These are phyloP conservation scores for Calocybe cyanea DNA, from an alignment of 768 basidiomycete genomes.

Conservation along the genomic window DNA sequence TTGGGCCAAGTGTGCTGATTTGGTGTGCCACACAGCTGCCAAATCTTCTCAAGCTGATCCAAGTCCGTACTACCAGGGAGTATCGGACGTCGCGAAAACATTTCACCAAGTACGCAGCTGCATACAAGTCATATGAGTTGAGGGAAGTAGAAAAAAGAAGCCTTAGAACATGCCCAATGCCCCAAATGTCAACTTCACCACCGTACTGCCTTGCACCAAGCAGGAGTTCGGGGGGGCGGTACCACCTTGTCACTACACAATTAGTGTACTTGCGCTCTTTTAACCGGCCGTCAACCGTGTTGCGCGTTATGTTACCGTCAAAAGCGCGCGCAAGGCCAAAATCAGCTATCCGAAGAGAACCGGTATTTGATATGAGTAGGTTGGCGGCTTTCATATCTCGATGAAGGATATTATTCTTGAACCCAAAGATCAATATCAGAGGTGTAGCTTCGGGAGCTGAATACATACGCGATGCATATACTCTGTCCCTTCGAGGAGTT, in stretches of 20 bases:
- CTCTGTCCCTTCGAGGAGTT: constrained; percentile 92
- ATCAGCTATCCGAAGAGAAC: constrained; percentile 84
- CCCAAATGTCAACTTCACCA: constrained; percentile 96
- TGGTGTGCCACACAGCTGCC: constrained; percentile 84
- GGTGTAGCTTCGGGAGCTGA: constrained; percentile 2
- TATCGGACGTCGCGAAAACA: constrained; percentile 86
- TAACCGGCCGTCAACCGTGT: constrained; percentile 35
- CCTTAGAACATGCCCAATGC: constrained; percentile 68
- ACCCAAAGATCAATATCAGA: constrained; percentile 10
- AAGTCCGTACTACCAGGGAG: constrained; percentile 84
- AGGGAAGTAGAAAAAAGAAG: not conserved
- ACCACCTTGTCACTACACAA: constrained; percentile 94
- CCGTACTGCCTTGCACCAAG: constrained; percentile 88
- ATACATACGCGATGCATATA: constrained; percentile 86
- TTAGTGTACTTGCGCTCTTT: constrained; percentile 84
- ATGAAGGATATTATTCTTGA: constrained; percentile 91
- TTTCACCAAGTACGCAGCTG: constrained; percentile 95
- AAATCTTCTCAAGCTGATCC: constrained; percentile 91
- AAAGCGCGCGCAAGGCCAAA: constrained; percentile 92
- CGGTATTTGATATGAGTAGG: constrained; percentile 84
- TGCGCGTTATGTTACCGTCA: constrained; percentile 45
- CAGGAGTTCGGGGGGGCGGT: constrained; percentile 88
- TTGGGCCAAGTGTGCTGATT: constrained; percentile 81
- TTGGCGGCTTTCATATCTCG: constrained; percentile 99
- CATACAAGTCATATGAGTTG: constrained; percentile 1